Conservation (phyloP, 2,329 filamentous ascomycete species). For the Xylogone sp. region DNA sequence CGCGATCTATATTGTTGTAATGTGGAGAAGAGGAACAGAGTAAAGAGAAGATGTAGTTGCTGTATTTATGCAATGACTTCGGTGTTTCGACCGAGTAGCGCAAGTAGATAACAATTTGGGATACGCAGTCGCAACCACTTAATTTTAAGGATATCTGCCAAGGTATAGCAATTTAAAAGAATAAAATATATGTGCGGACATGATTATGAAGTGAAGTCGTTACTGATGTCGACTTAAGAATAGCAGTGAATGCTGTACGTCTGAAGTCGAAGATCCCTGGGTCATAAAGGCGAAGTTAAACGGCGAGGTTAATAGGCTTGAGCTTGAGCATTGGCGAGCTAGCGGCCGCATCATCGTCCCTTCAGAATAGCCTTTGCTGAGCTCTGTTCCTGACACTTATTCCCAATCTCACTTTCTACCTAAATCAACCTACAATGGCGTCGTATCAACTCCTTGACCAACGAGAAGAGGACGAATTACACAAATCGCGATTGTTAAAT, state of each 20-base stretch:
- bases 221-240: background rate
- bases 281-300: background rate
- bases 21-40: background rate
- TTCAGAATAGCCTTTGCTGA: background rate
- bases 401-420: background rate
- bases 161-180: background rate
- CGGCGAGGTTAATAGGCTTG: background rate
- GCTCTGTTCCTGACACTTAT: background rate
- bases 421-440: constrained; percentile 36
- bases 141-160: background rate
- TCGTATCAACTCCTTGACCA: constrained; percentile 68
- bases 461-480: constrained; percentile 76
- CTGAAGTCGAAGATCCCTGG: background rate
- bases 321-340: too few species aligned
- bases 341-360: background rate
- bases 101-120: background rate
- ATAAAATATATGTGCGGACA: background rate
- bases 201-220: background rate
- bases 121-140: background rate
- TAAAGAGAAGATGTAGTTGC: background rate
- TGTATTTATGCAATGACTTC: background rate
- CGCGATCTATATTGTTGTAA: background rate
- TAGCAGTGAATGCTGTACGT: background rate
- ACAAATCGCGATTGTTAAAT: constrained; percentile 80
- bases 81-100: background rate